Conservation (phyloP, 192 early-diverging fungal genomes). For the Coemansia sp. region DNA sequence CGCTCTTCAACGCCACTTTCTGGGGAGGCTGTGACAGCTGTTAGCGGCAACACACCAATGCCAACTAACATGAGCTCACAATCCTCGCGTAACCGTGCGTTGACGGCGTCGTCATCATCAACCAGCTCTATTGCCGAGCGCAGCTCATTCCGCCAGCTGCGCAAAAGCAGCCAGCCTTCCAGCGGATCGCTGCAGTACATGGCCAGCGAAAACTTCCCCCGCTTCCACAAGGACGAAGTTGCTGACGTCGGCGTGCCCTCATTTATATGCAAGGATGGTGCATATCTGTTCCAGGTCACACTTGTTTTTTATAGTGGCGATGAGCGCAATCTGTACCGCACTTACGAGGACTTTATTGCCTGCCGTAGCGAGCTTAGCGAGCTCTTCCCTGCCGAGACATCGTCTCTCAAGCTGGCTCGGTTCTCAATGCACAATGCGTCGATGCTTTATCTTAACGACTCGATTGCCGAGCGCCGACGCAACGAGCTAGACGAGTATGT, state of each 20-base stretch:
- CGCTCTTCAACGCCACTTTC: slow-evolving; percentile 28
- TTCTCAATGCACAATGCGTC: slow-evolving; percentile 65
- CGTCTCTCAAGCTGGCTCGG: slow-evolving; percentile 36
- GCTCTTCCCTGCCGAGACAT: slow-evolving; percentile 63
- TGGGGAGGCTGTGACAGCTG: neutral
- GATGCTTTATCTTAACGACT: slow-evolving; percentile 63
- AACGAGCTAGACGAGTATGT: slow-evolving; percentile 67
- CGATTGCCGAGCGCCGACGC: slow-evolving; percentile 62
- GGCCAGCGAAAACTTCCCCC: slow-evolving; percentile 43
- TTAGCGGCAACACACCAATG: slow-evolving; percentile 14
- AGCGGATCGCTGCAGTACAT: slow-evolving; percentile 41
- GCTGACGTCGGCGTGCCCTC: slow-evolving; percentile 62
- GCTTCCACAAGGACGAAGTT: slow-evolving; percentile 34
- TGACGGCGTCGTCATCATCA: slow-evolving; percentile 46
- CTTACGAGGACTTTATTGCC: slow-evolving; percentile 79
- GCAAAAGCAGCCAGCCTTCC: slow-evolving; percentile 49
- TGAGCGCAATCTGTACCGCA: slow-evolving; percentile 62
- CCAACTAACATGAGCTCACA: slow-evolving; percentile 7
- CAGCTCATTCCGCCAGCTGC: slow-evolving; percentile 44
- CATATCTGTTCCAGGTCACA: slow-evolving; percentile 68
- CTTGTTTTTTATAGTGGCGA: slow-evolving; percentile 54
- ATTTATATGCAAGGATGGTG: slow-evolving; percentile 65
- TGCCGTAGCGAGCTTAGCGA: slow-evolving; percentile 70
- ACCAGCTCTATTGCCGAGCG: slow-evolving; percentile 51
- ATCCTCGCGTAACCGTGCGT: slow-evolving; percentile 31